Conservation (phyloP, 441 rosid genomes). For the Theobroma grandiflorum region DNA sequence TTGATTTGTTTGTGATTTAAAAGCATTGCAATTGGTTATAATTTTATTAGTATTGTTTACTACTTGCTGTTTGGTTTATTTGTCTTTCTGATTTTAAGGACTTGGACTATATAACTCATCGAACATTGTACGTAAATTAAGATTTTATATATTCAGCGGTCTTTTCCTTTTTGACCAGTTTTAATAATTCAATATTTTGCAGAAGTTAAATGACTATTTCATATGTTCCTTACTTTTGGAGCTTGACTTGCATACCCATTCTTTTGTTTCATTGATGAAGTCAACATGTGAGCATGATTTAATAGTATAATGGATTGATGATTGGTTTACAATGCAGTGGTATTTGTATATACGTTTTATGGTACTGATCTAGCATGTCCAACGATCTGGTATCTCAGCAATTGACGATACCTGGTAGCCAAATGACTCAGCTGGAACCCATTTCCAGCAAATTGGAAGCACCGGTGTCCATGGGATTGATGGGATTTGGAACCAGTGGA, state of each 20-base stretch:
- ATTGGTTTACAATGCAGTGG: constrained; percentile 35
- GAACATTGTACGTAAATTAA: background rate
- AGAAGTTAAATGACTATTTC: background rate
- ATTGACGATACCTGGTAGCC: constrained; percentile 43
- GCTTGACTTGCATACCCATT: background rate
- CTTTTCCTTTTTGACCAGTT: background rate
- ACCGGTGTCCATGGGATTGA: constrained; percentile 46
- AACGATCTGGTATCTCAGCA: constrained; percentile 63
- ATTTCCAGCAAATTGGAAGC: constrained; percentile 43
- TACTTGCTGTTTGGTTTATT: background rate
- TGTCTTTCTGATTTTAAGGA: background rate
- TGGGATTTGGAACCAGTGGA: constrained; percentile 31
- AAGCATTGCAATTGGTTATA: background rate
- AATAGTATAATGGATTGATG: constrained; percentile 2
- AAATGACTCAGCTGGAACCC: constrained; percentile 54
- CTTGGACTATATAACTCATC: background rate
- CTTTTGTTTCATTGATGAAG: background rate
- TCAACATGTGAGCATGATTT: background rate
- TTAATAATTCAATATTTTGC: background rate
- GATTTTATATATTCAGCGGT: background rate
- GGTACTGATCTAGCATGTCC: constrained; percentile 50
- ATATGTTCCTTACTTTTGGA: background rate
- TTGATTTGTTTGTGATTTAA: background rate
- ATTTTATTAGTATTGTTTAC: background rate
- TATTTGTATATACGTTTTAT: constrained; percentile 26